These are phyloP conservation scores for Kokia cookei DNA, from an alignment of 441 rosid genomes.

Conservation along the genomic window DNA sequence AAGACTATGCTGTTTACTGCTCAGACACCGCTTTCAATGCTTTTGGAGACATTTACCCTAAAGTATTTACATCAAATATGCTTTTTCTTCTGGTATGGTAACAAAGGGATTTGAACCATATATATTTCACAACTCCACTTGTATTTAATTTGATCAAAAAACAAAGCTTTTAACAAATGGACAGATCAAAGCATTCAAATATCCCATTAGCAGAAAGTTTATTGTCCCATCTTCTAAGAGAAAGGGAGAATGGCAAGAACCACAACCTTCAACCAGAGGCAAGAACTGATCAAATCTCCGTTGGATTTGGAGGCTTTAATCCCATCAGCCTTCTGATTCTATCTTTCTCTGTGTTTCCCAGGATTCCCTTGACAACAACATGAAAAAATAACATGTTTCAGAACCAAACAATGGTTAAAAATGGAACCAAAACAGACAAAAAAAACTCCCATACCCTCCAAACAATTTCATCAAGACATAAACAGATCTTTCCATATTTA, in stretches of 20 bases:
- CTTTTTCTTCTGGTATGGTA: too few relatives aligned
- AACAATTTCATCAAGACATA: neutral
- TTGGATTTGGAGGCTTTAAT: constrained; percentile 75
- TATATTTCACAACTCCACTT: too few relatives aligned
- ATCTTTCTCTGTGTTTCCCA: constrained; percentile 70
- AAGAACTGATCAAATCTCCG: constrained; percentile 34
- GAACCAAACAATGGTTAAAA: neutral
- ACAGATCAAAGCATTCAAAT: neutral
- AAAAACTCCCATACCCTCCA: neutral
- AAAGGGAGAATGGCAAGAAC: neutral
- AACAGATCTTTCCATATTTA: constrained; percentile 3
- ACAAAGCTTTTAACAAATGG: neutral
- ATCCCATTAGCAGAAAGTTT: too few relatives aligned
- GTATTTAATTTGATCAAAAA: too few relatives aligned
- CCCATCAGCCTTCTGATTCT: constrained; percentile 58
- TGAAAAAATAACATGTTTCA: neutral
- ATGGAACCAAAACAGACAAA: neutral
- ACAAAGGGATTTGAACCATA: too few relatives aligned
- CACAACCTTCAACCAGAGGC: neutral
- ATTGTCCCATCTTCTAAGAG: too few relatives aligned
- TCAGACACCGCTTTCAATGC: too few relatives aligned
- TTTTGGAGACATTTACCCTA: too few relatives aligned
- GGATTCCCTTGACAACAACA: constrained; percentile 37
- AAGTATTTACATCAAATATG: too few relatives aligned
- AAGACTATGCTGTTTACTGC: neutral